Percentiles rank a stretch among this genome's conserved stretches.
phyloP scores from a whole-genome alignment of 2,329 filamentous ascomycete species.

The Akanthomyces uredinophilus region DNA sequence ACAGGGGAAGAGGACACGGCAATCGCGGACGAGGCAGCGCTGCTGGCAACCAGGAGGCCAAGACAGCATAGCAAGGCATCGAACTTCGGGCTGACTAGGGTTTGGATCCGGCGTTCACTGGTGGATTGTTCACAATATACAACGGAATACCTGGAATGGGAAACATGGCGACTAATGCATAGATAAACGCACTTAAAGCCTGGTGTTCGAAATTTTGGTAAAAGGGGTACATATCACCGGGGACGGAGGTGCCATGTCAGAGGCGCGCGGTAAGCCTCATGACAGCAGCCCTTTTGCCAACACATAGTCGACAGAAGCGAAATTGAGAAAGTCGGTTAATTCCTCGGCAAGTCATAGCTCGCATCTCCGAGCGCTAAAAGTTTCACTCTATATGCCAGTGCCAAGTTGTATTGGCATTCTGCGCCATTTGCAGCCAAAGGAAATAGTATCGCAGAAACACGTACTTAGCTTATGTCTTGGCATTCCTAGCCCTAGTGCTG shows the following conservation, averaged over 20 bases:
- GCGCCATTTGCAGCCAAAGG: background rate
- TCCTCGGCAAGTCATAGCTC: background rate
- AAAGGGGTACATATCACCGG: background rate
- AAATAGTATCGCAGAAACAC: background rate
- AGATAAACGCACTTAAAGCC: background rate
- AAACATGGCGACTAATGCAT: conserved; percentile 4
- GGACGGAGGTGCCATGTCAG: background rate
- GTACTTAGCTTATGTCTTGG: background rate
- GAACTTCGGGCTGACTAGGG: background rate
- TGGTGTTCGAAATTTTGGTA: background rate
- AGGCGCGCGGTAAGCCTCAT: background rate
- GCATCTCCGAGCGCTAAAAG: background rate
- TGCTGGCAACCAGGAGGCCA: conserved; percentile 11
- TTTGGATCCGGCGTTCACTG: background rate
- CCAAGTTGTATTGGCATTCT: background rate
- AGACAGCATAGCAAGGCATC: background rate
- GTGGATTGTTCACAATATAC: background rate
- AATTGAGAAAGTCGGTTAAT: background rate
- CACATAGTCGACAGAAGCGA: background rate
- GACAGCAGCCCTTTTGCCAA: background rate
- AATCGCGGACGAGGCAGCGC: conserved; percentile 31
- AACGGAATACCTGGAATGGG: background rate
- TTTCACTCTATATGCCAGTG: background rate
- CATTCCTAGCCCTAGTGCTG: conserved; percentile 23
- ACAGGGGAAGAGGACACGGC: conserved; percentile 32